Evolutionary conservation across 768 basidiomycete genomes (phyloP).

Genomic region (Boletus patriciae): DNA sequence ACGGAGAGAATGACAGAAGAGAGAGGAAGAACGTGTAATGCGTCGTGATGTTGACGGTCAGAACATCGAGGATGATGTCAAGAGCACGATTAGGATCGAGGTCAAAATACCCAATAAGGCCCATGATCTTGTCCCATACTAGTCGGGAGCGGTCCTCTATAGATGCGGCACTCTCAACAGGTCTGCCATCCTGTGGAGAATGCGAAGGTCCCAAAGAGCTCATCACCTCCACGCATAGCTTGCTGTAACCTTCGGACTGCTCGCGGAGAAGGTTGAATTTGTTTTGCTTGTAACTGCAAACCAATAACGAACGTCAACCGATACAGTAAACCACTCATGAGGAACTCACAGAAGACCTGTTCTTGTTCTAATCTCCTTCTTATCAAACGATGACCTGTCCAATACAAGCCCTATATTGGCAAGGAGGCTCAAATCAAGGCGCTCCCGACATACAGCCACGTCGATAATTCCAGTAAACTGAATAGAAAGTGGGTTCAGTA

Average conservation of each 20-base stretch:
- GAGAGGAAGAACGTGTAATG: slow-evolving; percentile 90
- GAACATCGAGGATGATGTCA: slow-evolving; percentile 90
- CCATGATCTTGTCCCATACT: slow-evolving; percentile 83
- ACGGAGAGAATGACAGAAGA: slow-evolving; percentile 83
- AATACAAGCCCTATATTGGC: slow-evolving; percentile 63
- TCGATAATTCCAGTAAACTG: slow-evolving; percentile 61
- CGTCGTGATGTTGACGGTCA: slow-evolving; percentile 75
- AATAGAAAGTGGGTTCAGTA: slow-evolving; percentile 1
- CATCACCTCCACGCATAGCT: slow-evolving; percentile 81
- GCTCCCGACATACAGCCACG: slow-evolving; percentile 65
- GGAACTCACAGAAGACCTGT: slow-evolving; percentile 76
- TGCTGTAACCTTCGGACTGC: slow-evolving; percentile 96
- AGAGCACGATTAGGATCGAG: slow-evolving; percentile 92
- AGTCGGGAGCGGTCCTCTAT: slow-evolving; percentile 65
- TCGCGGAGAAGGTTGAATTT: slow-evolving; percentile 98
- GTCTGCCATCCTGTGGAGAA: slow-evolving; percentile 61
- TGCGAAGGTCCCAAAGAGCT: slow-evolving; percentile 76
- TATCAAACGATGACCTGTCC: slow-evolving; percentile 66
- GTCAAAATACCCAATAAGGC: slow-evolving; percentile 94
- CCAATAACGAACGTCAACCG: background rate
- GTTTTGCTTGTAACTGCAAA: slow-evolving; percentile 89
- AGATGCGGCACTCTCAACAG: slow-evolving; percentile 54
- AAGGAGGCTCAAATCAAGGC: slow-evolving; percentile 66
- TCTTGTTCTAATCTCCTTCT: slow-evolving; percentile 77
- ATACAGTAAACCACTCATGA: background rate